phyloP scores from a whole-genome alignment of 2,329 filamentous ascomycete species.

The Pseudogymnoascus sp. region DNA sequence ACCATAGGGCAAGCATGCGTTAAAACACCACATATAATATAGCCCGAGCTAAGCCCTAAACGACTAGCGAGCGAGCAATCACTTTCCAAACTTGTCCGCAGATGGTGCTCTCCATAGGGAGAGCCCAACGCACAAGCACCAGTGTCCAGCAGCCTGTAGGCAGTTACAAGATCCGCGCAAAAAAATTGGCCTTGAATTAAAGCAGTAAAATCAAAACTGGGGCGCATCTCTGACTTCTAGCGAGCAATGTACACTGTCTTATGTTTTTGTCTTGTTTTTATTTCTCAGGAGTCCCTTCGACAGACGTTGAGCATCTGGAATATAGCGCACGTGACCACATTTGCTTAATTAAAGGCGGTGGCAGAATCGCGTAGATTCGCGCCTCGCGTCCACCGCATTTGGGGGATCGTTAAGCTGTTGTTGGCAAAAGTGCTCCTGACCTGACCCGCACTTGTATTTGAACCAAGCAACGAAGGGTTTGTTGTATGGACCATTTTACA shows the following conservation, averaged over 20 bases:
- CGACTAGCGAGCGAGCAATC: neutral
- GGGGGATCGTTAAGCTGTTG: slow-evolving; percentile 10
- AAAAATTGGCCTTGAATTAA: no score
- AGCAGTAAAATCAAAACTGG: no score
- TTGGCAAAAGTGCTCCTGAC: neutral
- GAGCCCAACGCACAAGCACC: neutral
- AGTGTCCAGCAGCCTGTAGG: neutral
- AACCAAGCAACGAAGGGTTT: neutral
- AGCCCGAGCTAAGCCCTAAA: neutral
- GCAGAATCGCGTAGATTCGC: slow-evolving; percentile 10
- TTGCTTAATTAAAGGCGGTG: slow-evolving; percentile 8
- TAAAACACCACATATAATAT: neutral
- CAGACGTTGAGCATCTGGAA: neutral
- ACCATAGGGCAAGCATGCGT: neutral
- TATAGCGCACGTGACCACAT: neutral
- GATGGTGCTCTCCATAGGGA: neutral
- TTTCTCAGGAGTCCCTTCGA: no score
- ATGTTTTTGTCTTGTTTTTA: no score
- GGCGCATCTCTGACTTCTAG: no score
- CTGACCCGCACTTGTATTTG: neutral
- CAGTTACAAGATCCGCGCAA: neutral
- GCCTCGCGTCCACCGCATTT: slow-evolving; percentile 9
- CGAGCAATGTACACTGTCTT: no score
- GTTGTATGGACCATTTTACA: neutral
- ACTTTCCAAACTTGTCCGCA: neutral